Evolutionary conservation across 129 eudicot species (phyloP).

Genomic region (Apium graveolens): DNA sequence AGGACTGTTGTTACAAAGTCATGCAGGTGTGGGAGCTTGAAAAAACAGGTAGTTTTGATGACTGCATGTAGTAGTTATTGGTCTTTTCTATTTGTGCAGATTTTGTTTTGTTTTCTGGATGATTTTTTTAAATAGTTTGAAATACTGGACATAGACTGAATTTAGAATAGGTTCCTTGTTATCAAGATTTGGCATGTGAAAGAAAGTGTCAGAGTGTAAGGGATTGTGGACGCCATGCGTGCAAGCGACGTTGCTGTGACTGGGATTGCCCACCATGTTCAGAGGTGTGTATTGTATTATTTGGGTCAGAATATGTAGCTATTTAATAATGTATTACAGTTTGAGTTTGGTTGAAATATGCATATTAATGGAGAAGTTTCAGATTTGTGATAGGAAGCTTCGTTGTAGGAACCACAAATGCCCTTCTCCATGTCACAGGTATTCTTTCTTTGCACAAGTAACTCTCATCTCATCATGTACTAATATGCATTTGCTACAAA

Average conservation of each 20-base stretch:
- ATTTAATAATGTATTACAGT: neutral
- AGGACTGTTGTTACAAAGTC: slow-evolving; percentile 62
- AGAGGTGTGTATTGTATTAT: slow-evolving; percentile 47
- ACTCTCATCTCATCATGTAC: neutral
- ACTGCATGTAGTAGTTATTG: slow-evolving; percentile 2
- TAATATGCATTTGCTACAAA: neutral
- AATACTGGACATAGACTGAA: slow-evolving; percentile 27
- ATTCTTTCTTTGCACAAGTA: slow-evolving; percentile 4
- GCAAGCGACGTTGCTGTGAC: slow-evolving; percentile 89
- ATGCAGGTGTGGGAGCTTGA: slow-evolving; percentile 93
- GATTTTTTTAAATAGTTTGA: neutral
- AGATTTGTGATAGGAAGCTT: slow-evolving; percentile 95
- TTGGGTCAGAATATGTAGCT: neutral
- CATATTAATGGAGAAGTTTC: slow-evolving; percentile 13
- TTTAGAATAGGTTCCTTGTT: slow-evolving; percentile 89
- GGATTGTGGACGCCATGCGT: slow-evolving; percentile 99
- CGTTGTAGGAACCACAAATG: slow-evolving; percentile 98
- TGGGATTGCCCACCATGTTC: slow-evolving; percentile 97
- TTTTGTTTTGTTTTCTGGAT: neutral
- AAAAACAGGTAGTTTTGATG: slow-evolving; percentile 61
- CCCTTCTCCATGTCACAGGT: slow-evolving; percentile 98
- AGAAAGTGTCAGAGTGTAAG: slow-evolving; percentile 74
- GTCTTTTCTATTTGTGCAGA: slow-evolving; percentile 6
- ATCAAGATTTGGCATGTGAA: slow-evolving; percentile 94
- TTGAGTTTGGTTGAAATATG: neutral